Percentiles rank a stretch among this genome's conserved stretches.
Conservation (phyloP, 495 filamentous ascomycete species). For the Filosporella fistucella region DNA sequence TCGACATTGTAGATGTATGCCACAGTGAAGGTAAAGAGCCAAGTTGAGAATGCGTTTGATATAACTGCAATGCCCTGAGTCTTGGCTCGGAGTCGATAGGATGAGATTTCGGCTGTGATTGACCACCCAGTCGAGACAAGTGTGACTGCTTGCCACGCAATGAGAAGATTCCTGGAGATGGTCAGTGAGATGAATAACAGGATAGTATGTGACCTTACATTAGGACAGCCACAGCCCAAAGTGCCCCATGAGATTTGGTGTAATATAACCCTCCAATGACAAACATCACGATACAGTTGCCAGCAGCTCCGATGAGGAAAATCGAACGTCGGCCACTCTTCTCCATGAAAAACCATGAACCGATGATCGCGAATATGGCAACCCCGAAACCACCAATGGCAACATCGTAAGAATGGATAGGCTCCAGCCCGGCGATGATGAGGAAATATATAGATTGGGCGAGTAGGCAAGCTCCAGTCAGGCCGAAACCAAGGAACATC, state of each 20-base stretch:
- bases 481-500: conserved; percentile 22
- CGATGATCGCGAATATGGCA: conserved; percentile 31
- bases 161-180: conserved; percentile 10
- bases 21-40: conserved; percentile 49
- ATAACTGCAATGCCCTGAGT: conserved; percentile 14
- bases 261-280: conserved; percentile 13
- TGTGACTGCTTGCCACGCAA: conserved; percentile 6
- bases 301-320: conserved; percentile 7
- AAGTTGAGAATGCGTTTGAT: conserved; percentile 34
- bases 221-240: conserved; percentile 25
- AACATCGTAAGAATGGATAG: conserved; percentile 41
- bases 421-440: conserved; percentile 27
- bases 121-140: conserved; percentile 10
- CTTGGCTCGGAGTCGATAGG: conserved; percentile 13
- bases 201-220: conserved; percentile 1
- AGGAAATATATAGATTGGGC: conserved; percentile 28
- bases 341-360: conserved; percentile 25
- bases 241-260: conserved; percentile 24
- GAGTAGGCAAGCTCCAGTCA: conserved; percentile 22
- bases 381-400: conserved; percentile 26
- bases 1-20: conserved; percentile 55
- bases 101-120: conserved; percentile 14
- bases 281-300: conserved; percentile 5
- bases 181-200: background rate
- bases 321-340: conserved; percentile 11